Percentiles rank a stretch among this genome's conserved stretches.
These are phyloP conservation scores for Jackrogersella minutella DNA, from an alignment of 495 filamentous ascomycete species.

Conservation along the genomic window DNA sequence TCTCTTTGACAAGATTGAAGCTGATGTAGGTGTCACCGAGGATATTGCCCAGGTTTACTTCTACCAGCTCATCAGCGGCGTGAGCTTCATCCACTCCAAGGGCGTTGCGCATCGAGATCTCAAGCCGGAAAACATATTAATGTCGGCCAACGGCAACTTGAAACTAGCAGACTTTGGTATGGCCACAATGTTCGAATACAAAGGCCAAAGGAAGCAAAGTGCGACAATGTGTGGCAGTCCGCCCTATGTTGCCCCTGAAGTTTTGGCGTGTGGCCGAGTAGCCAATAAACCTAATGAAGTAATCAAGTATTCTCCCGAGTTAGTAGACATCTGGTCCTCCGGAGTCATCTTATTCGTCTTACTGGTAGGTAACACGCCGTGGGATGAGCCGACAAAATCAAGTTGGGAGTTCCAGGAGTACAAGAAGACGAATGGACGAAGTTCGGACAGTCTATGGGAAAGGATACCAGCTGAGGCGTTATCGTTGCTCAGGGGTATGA, in stretches of 20 bases:
- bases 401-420: constrained; percentile 90
- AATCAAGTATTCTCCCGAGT: constrained; percentile 78
- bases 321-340: constrained; percentile 96
- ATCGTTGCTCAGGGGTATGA: constrained; percentile 93
- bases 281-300: constrained; percentile 60
- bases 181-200: constrained; percentile 90
- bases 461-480: constrained; percentile 77
- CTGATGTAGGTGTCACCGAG: constrained; percentile 89
- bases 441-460: constrained; percentile 85
- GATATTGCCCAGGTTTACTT: constrained; percentile 98
- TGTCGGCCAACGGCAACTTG: constrained; percentile 82
- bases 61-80: constrained; percentile 85
- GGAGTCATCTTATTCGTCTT: constrained; percentile 96
- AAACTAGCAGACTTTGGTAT: constrained; percentile 98
- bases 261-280: constrained; percentile 62
- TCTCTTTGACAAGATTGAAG: constrained; percentile 99
- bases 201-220: constrained; percentile 79
- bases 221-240: constrained; percentile 94
- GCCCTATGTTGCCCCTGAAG: constrained; percentile 96
- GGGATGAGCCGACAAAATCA: constrained; percentile 86
- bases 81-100: constrained; percentile 94
- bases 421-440: constrained; percentile 76
- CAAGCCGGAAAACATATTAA: constrained; percentile 89
- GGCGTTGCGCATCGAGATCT: constrained; percentile 89
- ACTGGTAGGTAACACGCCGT: constrained; percentile 94